A percentile compares a stretch with the other conserved stretches of the same genome.
These are phyloP conservation scores for Viridothelium virens DNA, from an alignment of 495 filamentous ascomycete species.

Conservation along the genomic window DNA sequence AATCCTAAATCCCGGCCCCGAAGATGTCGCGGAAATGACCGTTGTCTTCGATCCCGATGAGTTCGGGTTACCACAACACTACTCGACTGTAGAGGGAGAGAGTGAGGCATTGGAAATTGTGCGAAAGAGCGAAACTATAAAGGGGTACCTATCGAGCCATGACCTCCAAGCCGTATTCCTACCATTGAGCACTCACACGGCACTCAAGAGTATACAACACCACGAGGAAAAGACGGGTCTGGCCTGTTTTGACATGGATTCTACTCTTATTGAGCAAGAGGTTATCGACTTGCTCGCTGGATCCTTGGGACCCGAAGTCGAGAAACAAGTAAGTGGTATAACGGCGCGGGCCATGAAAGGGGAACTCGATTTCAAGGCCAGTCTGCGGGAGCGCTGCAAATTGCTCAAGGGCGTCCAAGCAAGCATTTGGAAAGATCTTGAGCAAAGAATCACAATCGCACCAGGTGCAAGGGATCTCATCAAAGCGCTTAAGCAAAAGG, in stretches of 20 bases:
- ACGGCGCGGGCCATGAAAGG: slow-evolving; percentile 92
- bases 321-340: slow-evolving; percentile 64
- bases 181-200: slow-evolving; percentile 59
- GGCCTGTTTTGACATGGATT: slow-evolving; percentile 96
- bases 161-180: slow-evolving; percentile 76
- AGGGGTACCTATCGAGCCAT: background rate
- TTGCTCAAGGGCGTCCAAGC: slow-evolving; percentile 73
- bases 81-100: background rate
- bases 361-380: slow-evolving; percentile 85
- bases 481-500: slow-evolving; percentile 60
- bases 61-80: background rate
- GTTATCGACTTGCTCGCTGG: slow-evolving; percentile 91
- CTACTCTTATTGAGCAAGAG: slow-evolving; percentile 90
- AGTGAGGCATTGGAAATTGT: background rate
- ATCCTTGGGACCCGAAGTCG: slow-evolving; percentile 55
- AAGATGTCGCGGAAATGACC: background rate
- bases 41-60: background rate
- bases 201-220: slow-evolving; percentile 44
- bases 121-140: slow-evolving; percentile 61
- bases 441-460: slow-evolving; percentile 65
- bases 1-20: background rate
- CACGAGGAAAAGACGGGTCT: slow-evolving; percentile 41
- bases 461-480: slow-evolving; percentile 70
- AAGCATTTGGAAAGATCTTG: slow-evolving; percentile 73
- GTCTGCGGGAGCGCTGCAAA: slow-evolving; percentile 66